Evolutionary conservation across 345 rosid species (phyloP).

Genomic region (Eucalyptus paniculata): DNA sequence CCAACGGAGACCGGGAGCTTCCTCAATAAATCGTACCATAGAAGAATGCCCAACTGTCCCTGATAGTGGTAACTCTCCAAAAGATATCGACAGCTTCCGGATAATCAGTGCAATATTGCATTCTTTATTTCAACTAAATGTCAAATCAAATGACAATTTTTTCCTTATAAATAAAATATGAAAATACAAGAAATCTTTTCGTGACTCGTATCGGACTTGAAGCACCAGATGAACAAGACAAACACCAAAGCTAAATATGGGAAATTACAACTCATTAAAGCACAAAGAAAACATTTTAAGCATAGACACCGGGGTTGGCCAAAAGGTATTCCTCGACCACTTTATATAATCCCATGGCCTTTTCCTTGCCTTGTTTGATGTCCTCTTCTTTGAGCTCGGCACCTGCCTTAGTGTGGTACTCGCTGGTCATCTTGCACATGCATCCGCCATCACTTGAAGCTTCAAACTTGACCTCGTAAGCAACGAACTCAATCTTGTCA

Average conservation of each 20-base stretch:
- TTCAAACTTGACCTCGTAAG: constrained; percentile 6
- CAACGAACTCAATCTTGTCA: constrained; percentile 5
- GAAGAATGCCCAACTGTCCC: too few species aligned
- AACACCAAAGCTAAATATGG: too few species aligned
- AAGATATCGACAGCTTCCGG: too few species aligned
- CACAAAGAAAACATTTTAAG: background rate
- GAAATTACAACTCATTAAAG: too few species aligned
- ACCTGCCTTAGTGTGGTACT: background rate
- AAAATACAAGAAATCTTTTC: too few species aligned
- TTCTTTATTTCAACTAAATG: background rate
- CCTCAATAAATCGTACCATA: too few species aligned
- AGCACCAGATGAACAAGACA: too few species aligned
- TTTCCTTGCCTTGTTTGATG: background rate
- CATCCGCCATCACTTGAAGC: constrained; percentile 5
- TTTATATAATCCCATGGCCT: background rate
- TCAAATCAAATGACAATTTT: too few species aligned
- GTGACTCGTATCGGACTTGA: too few species aligned
- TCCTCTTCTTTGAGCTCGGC: constrained; percentile 4
- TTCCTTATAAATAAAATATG: too few species aligned
- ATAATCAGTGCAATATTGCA: background rate
- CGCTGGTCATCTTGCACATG: constrained; percentile 3
- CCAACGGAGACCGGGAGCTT: too few species aligned
- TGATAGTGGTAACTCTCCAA: too few species aligned
- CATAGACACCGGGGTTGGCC: constrained; percentile 4
- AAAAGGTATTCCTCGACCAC: constrained; percentile 9